Evolutionary conservation across 176 grass and related monocot genomes (phyloP), one percentile per base, ranked within the genome.

Genomic region (Dactylis glomerata): DNA sequence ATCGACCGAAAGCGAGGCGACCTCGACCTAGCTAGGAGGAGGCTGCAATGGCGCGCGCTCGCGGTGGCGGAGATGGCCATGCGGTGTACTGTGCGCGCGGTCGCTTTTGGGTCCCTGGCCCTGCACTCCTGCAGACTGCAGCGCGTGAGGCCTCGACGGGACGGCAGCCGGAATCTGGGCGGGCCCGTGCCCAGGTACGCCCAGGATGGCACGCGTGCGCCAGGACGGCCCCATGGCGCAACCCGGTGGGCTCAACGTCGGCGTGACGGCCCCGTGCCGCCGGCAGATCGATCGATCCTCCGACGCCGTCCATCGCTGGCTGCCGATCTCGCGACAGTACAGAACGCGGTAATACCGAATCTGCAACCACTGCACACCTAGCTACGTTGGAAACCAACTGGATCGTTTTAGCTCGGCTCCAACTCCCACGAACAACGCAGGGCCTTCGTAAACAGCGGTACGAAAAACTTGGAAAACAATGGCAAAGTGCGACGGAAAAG

Each of bases 151-250:
- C 75, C 55, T 42, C 15, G 75, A 55, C 8, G 59, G 59, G 59
- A 63, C 76, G 79, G 79, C 79, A 90, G 10, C 64, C 34, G 64
- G 73, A 90, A 90, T 83, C 75, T 83, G 46, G 84, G 41, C 66
- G 73, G 84, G 46, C 79, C 73, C 44, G 65, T 16, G 79, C 16
- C 78, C 63, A n/a, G 65, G 61, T 76, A 51, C 27, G 82, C 69
- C 54, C 45, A 6, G 14, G 14, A 81, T n/a, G 77, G 31, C 83
- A 72, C 88, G 88, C 88, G 84, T 90, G 88, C 88, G 84, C 74
- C 46, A 14, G 4, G 37, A 1, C 36, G 75, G 80, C 22, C 74
- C 88, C 84, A 63, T 46, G 14, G n/a, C 1, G 3, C 17, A 16
- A 2, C 6, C 42, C 17, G 57, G 84, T 87, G 88, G 83, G 80